Percentiles rank a stretch among this genome's conserved stretches.
These are phyloP conservation scores for Alternaria alternata DNA, from an alignment of 2,329 filamentous ascomycete genomes.

Conservation along the genomic window DNA sequence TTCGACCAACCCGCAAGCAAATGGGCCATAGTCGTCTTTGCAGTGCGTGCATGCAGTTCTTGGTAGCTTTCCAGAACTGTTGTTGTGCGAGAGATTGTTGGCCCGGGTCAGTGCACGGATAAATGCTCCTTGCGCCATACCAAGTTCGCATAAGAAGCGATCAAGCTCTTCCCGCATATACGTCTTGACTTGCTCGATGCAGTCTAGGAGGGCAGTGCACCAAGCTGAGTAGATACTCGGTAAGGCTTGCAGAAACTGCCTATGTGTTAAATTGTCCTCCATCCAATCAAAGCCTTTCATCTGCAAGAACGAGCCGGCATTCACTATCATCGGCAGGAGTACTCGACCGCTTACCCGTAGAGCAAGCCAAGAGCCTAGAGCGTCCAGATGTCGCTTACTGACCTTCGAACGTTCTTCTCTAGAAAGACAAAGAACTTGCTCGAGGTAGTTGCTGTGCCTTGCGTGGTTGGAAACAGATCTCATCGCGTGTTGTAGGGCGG, in stretches of 20 bases:
- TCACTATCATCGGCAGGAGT: conserved; percentile 19
- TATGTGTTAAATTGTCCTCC: conserved; percentile 17
- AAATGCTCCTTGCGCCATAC: background rate
- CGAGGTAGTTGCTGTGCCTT: background rate
- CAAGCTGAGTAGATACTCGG: conserved; percentile 24
- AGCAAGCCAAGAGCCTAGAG: conserved; percentile 16
- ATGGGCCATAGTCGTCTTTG: background rate
- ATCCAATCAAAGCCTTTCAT: conserved; percentile 28
- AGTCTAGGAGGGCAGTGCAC: conserved; percentile 17
- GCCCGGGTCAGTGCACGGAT: too few species aligned
- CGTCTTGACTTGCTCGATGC: conserved; percentile 5
- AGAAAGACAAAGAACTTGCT: background rate
- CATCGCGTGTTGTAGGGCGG: conserved; percentile 21
- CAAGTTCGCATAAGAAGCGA: background rate
- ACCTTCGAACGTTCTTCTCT: background rate
- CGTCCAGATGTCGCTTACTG: background rate
- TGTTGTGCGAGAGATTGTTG: too few species aligned
- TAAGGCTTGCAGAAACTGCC: conserved; percentile 14
- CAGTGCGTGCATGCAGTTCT: background rate
- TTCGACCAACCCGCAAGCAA: conserved; percentile 15
- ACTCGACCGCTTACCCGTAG: conserved; percentile 14
- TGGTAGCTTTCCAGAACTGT: background rate
- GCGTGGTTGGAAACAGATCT: conserved; percentile 17
- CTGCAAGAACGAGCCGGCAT: conserved; percentile 21
- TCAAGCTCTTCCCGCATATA: background rate